Base-by-base conservation (phyloP, 192 early-diverging fungal species). In the Mortierella claussenii region DNA sequence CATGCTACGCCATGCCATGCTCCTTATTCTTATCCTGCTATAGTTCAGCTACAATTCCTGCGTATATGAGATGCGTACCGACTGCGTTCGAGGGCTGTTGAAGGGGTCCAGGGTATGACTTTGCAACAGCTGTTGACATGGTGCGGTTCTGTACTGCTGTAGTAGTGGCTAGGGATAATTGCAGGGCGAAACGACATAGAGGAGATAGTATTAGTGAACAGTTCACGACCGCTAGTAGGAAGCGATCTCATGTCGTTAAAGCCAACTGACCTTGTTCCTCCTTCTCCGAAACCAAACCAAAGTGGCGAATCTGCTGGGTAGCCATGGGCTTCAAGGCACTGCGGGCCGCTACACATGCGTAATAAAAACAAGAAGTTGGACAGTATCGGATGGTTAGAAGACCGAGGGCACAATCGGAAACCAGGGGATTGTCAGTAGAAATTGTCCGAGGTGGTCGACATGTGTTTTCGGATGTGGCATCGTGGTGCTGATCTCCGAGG, bases 101-200 rank as follows among this genome's bases (percentile, higher is more conserved):
- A 51, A 76, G 58, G 30, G 73, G 73, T 62, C 73, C 73, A 42
- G 73, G 73, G 65, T 76, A 76, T 67, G 73, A 67, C 65, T 76
- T 76, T 62, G 73, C 32, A 46, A 76, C 53, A 27, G 73, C 73
- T 51, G 73, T 67, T 67, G 73, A 76, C 73, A 76, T 76, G 47
- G 50, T 37, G 23, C 73, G 63, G 46, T 18, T 76, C 53, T 76
- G 73, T 56, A 20, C 63, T 45, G 63, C 44, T 43, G 49, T 51
- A 48, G 49, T 51, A 48, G 55, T 69, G 40, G 50, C 68, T 69
- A 69, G n/a, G n/a, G n/a, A n/a, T n/a, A n/a, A n/a, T n/a, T n/a
- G n/a, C n/a, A n/a, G n/a, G n/a, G n/a, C n/a, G n/a, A n/a, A n/a
- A n/a, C n/a, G n/a, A n/a, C n/a, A n/a, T n/a, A n/a, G n/a, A n/a